These are phyloP conservation scores for Crinitomyces ghanaensis DNA, from an alignment of 805 yeast genomes.

Conservation along the genomic window DNA sequence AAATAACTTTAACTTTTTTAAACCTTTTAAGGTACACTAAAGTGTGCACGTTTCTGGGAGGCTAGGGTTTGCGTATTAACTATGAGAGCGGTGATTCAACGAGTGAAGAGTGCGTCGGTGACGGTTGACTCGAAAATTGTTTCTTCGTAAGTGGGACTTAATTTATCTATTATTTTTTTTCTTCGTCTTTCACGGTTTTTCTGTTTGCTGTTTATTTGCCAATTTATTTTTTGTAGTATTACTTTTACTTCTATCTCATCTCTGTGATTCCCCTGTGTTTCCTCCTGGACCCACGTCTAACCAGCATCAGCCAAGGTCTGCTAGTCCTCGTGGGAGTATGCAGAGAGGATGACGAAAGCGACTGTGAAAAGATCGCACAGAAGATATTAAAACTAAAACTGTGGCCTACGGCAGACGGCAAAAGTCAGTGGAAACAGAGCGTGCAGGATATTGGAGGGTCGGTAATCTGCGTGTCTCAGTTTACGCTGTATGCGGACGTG, in stretches of 20 bases:
- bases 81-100: conserved; percentile 87
- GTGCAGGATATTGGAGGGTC: conserved; percentile 57
- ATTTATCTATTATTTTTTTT: conserved; percentile 12
- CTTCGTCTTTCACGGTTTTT: too few relatives aligned
- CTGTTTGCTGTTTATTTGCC: too few relatives aligned
- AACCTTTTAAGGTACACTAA: too few relatives aligned
- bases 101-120: conserved; percentile 82
- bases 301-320: conserved; percentile 57
- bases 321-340: conserved; percentile 79
- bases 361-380: conserved; percentile 54
- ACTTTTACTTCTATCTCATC: too few relatives aligned
- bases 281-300: conserved; percentile 2
- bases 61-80: too few relatives aligned
- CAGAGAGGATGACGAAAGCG: conserved; percentile 63
- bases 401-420: conserved; percentile 59
- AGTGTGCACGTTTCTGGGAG: too few relatives aligned
- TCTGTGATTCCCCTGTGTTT: neutral
- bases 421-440: conserved; percentile 64
- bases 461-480: conserved; percentile 82
- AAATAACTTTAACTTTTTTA: too few relatives aligned
- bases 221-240: too few relatives aligned
- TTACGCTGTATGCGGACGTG: conserved; percentile 75
- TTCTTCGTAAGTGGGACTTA: conserved; percentile 48
- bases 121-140: conserved; percentile 61
- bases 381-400: conserved; percentile 56